Evolutionary conservation across 192 early-diverging fungal species (phyloP), one percentile per base, ranked within the genome.

Genomic region (Podila horticola): DNA sequence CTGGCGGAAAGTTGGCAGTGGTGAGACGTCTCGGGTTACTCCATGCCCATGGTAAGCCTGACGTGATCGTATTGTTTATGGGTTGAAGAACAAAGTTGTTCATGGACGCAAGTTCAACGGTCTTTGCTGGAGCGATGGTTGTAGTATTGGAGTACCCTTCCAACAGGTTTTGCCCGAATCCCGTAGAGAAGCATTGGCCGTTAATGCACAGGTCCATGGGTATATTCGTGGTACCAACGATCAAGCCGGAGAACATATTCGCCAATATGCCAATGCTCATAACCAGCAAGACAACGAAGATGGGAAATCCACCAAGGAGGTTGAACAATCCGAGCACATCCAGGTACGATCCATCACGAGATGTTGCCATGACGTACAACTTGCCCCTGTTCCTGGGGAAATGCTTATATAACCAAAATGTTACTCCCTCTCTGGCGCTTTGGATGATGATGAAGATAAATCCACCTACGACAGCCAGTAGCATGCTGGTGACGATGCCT

Each of bases 351-450:
- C 65, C 65, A 52, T 15, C 49, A 52, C 65, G 65, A 31, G 65
- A 52, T 19, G 65, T 66, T 55, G 65, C 50, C 51, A 66, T 66
- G 50, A 66, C 65, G 30, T 66, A 66, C 45, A 66, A n/a, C 50
- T 66, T 66, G 65, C 48, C 65, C 50, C 28, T 66, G 50, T 66
- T 66, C 48, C 34, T 66, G 17, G 65, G 65, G 65, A 66, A 66
- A 31, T 50, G 45, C 50, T 50, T 66, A 50, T 34, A 66, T 15
- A 66, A 33, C 50, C 65, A 55, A 50, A 50, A 17, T 19, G 65
- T 66, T 10, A 66, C 48, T 52, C 45, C 51, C 28, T 66, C 65
- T 66, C 65, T 50, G 50, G 50, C 65, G 49, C 49, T 55, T 66
- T 66, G 65, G 50, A 66, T 19, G 65, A 66, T 66, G 50, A 66